These are phyloP conservation scores for Schrenkiella parvula DNA, from an alignment of 345 rosid species.

Conservation along the genomic window DNA sequence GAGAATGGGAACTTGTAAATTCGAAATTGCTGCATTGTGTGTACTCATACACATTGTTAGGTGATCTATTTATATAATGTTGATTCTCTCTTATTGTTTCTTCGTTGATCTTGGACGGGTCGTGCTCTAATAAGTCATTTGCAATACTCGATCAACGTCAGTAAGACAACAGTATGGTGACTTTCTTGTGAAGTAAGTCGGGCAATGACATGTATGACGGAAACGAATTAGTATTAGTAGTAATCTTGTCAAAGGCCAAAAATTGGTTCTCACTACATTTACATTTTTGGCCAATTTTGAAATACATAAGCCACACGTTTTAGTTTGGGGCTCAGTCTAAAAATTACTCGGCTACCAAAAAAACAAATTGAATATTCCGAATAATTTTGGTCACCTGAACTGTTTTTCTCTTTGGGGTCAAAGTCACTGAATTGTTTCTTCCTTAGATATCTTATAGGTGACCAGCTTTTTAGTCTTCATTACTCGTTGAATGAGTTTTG, in stretches of 20 bases:
- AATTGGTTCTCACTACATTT: neutral
- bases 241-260: neutral
- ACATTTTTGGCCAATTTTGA: neutral
- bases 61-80: neutral
- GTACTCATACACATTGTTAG: too few species aligned
- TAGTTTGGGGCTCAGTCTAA: neutral
- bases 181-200: neutral
- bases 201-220: neutral
- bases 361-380: neutral
- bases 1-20: neutral
- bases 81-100: neutral
- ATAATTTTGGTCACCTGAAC: constrained; percentile 1
- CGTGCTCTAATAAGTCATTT: too few species aligned
- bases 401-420: neutral
- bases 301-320: neutral
- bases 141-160: neutral
- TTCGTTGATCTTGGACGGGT: neutral
- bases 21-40: neutral
- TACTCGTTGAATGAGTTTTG: neutral
- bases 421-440: constrained; percentile 8
- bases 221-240: neutral
- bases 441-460: neutral
- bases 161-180: neutral
- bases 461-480: neutral
- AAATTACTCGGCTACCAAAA: neutral